Evolutionary conservation across 345 rosid species (phyloP).

Genomic region (Conringia planisiliqua): DNA sequence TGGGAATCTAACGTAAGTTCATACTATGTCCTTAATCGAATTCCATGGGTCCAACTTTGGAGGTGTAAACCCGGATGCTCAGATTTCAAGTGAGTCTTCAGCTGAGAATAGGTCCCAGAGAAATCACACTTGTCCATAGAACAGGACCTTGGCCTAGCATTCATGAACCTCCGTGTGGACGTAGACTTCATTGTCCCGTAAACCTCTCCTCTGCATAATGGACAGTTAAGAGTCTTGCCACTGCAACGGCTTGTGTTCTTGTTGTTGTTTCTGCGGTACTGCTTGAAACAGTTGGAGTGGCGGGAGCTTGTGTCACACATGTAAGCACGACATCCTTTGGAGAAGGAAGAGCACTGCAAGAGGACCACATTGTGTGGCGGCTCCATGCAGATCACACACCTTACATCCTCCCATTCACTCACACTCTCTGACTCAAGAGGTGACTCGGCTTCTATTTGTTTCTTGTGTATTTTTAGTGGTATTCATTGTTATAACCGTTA

Average conservation of each 20-base stretch:
- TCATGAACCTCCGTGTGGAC: slow-evolving; percentile 50
- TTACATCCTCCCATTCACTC: slow-evolving; percentile 60
- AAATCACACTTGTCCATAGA: slow-evolving; percentile 44
- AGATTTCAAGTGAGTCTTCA: slow-evolving; percentile 56
- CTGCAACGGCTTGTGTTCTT: slow-evolving; percentile 21
- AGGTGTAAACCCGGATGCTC: slow-evolving; percentile 48
- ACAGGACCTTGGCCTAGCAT: slow-evolving; percentile 55
- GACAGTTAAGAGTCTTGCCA: slow-evolving; percentile 41
- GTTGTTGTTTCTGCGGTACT: slow-evolving; percentile 38
- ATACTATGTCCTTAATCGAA: no score
- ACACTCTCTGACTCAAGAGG: slow-evolving; percentile 35
- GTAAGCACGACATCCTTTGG: slow-evolving; percentile 63
- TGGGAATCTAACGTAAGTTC: no score
- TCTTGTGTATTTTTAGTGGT: no score
- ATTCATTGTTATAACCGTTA: no score
- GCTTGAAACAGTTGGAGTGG: slow-evolving; percentile 69
- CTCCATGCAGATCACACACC: slow-evolving; percentile 76
- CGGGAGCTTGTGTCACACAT: slow-evolving; percentile 70
- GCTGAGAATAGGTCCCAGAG: slow-evolving; percentile 49
- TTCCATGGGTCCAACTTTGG: slow-evolving; percentile 43
- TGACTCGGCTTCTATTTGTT: slow-evolving; percentile 28
- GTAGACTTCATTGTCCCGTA: slow-evolving; percentile 44
- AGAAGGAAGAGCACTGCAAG: slow-evolving; percentile 51
- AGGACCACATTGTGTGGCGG: slow-evolving; percentile 74
- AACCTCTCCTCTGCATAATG: slow-evolving; percentile 59